A percentile compares a stretch with the other conserved stretches of the same genome.
Conservation (phyloP, 2,329 filamentous ascomycete genomes). For the Colletotrichum sp. region DNA sequence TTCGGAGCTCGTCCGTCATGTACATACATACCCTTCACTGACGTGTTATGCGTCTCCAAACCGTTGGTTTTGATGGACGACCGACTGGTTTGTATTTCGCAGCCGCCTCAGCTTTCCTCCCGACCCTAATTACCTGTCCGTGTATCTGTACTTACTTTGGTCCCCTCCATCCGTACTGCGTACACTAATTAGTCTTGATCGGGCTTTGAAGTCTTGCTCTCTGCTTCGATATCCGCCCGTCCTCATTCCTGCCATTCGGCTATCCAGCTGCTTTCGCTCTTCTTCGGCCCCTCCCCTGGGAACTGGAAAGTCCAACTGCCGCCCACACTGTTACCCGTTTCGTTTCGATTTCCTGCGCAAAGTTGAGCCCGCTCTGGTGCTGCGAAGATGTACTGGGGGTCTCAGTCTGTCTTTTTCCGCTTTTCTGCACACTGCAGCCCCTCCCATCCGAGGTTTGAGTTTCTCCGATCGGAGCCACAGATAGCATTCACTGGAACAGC, state of each 20-base stretch:
- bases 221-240: neutral
- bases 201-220: neutral
- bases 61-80: neutral
- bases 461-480: slow-evolving; percentile 2
- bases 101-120: neutral
- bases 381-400: neutral
- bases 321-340: slow-evolving; percentile 12
- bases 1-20: neutral
- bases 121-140: neutral
- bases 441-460: slow-evolving; percentile 4
- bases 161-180: neutral
- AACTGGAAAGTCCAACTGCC: neutral
- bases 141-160: neutral
- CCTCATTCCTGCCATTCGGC: neutral
- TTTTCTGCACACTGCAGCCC: neutral
- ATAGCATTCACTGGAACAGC: neutral
- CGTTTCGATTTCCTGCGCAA: slow-evolving; percentile 8
- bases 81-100: neutral
- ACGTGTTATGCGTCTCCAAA: neutral
- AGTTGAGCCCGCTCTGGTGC: neutral
- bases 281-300: neutral
- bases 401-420: neutral
- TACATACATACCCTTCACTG: neutral
- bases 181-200: neutral
- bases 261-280: neutral